Base-by-base conservation (phyloP, 148 eudicot genomes). In the Cornus suecica region DNA sequence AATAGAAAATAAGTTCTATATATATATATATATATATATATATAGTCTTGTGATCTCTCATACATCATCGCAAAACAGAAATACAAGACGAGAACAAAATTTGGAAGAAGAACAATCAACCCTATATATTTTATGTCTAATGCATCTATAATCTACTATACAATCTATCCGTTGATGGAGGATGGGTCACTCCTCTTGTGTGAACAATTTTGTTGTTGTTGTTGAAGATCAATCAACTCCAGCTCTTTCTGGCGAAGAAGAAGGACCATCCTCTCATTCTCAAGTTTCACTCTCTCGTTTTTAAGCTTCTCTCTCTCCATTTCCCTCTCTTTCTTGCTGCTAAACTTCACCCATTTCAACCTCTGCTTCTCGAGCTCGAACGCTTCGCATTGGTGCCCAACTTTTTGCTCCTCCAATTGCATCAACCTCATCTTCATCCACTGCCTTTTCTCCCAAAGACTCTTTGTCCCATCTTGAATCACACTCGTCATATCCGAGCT, bases 191-290 rank as follows among this genome's bases (percentile, higher is more conserved):
- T 68, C 78, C 51, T 78, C 71, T 64, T 81, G 66, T 81, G 79
- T 22, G 82, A 28, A 24, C 83, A 77, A 72, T 31, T 32, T 45
- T 73, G 66, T 26, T 22, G 71, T 45, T 70, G 77, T 31, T 70
- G 77, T 14, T 81, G 85, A 28, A 75, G 52, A 72, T 78, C 80
- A 23, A 80, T 5, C 63, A 86, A 54, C 75, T 92, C 90, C 15
- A 95, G 70, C 81, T 95, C 97, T 71, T 85, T 95, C 58, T 91
- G 90, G 22, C 86, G 78, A 23, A 95, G 67, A 29, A 92, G 70
- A 23, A 95, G 88, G 34, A 91, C 16, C 97, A 92, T 87, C 23
- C 91, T 85, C 77, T 95, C 92, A 75, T 89, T 95, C 69, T 89
- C 94, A 34, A 95, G 89, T 80, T 71, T 87, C 74, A 80, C 75